Conservation (phyloP, 441 rosid species). For the Erodium trifolium region DNA sequence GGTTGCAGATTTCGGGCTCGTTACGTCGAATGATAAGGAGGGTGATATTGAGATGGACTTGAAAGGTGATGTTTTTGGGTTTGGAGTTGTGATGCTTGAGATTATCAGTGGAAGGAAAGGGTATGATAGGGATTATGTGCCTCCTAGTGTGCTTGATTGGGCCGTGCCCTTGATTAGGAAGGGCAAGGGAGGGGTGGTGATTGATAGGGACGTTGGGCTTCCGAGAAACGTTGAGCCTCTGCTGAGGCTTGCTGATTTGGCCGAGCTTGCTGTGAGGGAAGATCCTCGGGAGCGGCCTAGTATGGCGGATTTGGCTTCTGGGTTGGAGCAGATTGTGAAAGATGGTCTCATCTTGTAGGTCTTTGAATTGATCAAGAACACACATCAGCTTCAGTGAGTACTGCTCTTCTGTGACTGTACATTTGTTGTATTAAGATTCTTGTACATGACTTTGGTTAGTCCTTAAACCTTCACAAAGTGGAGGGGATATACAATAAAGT, state of each 20-base stretch:
- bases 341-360: slow-evolving; percentile 50
- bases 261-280: slow-evolving; percentile 21
- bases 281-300: slow-evolving; percentile 22
- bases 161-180: slow-evolving; percentile 19
- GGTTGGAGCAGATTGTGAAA: slow-evolving; percentile 55
- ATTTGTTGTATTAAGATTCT: slow-evolving; percentile 26
- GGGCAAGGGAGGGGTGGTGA: slow-evolving; percentile 16
- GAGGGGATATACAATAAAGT: no score
- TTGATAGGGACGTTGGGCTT: slow-evolving; percentile 19
- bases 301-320: slow-evolving; percentile 32
- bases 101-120: slow-evolving; percentile 79
- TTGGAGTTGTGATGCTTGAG: slow-evolving; percentile 71
- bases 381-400: slow-evolving; percentile 12
- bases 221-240: slow-evolving; percentile 26
- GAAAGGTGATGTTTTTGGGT: slow-evolving; percentile 54
- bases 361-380: not conserved
- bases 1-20: slow-evolving; percentile 71
- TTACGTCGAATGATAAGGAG: slow-evolving; percentile 44
- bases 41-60: slow-evolving; percentile 28
- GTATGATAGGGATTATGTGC: slow-evolving; percentile 50
- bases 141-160: slow-evolving; percentile 58
- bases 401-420: slow-evolving; percentile 33
- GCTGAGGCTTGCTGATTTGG: slow-evolving; percentile 24
- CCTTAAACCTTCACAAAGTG: no score
- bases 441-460: slow-evolving; percentile 28